phyloP scores from a whole-genome alignment of 176 grass and related monocot species.

The Avena atlantica region DNA sequence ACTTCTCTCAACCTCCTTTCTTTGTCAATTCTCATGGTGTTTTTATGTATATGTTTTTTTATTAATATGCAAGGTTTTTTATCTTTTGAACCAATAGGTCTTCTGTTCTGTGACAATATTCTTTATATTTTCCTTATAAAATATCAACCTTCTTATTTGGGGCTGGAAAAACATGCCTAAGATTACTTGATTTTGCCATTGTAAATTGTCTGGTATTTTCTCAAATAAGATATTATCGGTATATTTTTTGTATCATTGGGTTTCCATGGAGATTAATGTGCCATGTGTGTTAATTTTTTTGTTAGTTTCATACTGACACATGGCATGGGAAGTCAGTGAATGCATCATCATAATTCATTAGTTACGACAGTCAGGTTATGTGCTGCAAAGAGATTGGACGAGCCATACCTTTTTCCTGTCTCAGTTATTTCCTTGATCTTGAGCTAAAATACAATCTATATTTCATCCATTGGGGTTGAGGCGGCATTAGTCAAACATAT shows the following conservation, averaged over 20 bases:
- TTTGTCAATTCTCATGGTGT: conserved; percentile 32
- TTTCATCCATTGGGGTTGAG: neutral
- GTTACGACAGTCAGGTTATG: conserved; percentile 15
- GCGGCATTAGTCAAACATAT: neutral
- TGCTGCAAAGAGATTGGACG: neutral
- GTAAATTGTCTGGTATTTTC: neutral
- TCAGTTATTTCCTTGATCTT: neutral
- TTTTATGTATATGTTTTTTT: neutral
- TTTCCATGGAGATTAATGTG: conserved; percentile 11
- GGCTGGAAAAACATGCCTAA: neutral
- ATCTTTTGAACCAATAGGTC: neutral
- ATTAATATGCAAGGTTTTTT: conserved; percentile 15
- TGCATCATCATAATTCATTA: neutral
- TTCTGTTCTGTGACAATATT: conserved; percentile 16
- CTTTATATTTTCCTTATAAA: neutral
- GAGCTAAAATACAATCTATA: conserved; percentile 5
- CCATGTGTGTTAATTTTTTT: neutral
- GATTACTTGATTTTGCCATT: conserved; percentile 13
- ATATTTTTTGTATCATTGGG: neutral
- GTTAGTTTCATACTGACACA: neutral
- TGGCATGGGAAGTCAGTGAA: neutral
- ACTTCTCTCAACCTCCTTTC: conserved; percentile 35
- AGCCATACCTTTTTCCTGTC: neutral
- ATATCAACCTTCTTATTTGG: neutral
- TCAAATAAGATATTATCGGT: neutral